Evolutionary conservation across 441 rosid genomes (phyloP).

Genomic region (Geranium incanum): DNA sequence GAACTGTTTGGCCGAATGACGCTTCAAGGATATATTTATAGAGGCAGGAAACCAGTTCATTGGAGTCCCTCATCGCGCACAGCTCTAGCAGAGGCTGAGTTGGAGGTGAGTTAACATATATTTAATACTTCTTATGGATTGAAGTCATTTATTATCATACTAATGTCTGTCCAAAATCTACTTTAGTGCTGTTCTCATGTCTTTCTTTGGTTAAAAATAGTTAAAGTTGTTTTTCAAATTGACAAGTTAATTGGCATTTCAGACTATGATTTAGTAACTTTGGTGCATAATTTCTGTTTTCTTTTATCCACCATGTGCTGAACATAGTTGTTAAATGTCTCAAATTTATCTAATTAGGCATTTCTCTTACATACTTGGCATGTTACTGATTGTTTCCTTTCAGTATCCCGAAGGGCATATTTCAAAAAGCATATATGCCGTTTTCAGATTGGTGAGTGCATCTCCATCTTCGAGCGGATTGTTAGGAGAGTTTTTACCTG

Average conservation of each 20-base stretch:
- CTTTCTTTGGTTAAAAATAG: not conserved
- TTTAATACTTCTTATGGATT: not conserved
- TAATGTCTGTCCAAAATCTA: not conserved
- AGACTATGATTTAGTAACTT: conserved; percentile 8
- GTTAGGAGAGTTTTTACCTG: conserved; percentile 63
- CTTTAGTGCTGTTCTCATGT: not conserved
- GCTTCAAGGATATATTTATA: conserved; percentile 73
- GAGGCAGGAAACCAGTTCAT: conserved; percentile 96
- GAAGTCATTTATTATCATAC: not conserved
- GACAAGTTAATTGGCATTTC: not conserved
- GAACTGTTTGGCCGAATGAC: conserved; percentile 93
- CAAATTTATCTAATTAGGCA: not conserved
- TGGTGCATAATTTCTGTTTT: not conserved
- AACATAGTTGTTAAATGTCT: not conserved
- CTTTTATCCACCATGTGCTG: not conserved
- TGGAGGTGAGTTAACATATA: conserved; percentile 61
- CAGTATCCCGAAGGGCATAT: conserved; percentile 97
- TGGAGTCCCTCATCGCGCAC: conserved; percentile 99
- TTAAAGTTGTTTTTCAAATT: not conserved
- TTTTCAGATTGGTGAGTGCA: conserved; percentile 50
- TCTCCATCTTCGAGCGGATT: conserved; percentile 34
- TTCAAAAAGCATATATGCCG: conserved; percentile 85
- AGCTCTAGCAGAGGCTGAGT: conserved; percentile 98
- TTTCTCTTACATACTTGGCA: conserved; percentile 15
- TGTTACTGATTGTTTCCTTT: conserved; percentile 19